phyloP scores from a whole-genome alignment of 148 eudicot genomes.

The Heliamphora exappendiculata region DNA sequence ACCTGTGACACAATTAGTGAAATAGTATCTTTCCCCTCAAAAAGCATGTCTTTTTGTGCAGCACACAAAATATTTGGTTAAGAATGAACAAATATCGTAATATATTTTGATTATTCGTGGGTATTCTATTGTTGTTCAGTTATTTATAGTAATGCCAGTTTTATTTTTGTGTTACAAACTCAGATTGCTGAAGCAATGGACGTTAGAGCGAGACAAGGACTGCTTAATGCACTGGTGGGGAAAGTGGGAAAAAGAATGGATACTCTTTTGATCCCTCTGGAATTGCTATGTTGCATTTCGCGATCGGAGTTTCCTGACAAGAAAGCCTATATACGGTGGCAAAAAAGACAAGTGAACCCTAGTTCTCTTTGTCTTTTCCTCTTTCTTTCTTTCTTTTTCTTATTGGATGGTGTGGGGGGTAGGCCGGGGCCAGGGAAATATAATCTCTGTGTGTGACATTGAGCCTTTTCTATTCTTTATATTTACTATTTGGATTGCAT shows the following conservation, averaged over 20 bases:
- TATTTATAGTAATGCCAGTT: background rate
- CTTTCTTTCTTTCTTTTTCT: background rate
- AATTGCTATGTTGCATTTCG: conserved; percentile 84
- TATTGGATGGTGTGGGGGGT: background rate
- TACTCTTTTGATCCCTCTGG: conserved; percentile 84
- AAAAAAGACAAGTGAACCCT: conserved; percentile 83
- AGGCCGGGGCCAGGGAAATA: background rate
- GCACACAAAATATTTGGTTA: too few relatives aligned
- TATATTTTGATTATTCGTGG: background rate
- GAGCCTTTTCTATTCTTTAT: background rate
- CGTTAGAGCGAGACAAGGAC: conserved; percentile 89
- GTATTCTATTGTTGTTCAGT: background rate
- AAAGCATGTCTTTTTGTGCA: too few relatives aligned
- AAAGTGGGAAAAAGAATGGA: conserved; percentile 98
- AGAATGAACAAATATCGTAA: too few relatives aligned
- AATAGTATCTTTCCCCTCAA: too few relatives aligned
- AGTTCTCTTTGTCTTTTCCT: conserved; percentile 18
- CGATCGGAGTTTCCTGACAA: conserved; percentile 90
- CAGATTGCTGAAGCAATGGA: conserved; percentile 98
- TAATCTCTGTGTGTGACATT: background rate
- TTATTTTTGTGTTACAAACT: conserved; percentile 11
- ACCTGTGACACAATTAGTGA: too few relatives aligned
- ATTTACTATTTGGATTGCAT: background rate
- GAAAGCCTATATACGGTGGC: conserved; percentile 96
- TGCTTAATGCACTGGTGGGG: conserved; percentile 84